Evolutionary conservation across 164 flowering plant species (phyloP).

Genomic region (Annona squamosa): DNA sequence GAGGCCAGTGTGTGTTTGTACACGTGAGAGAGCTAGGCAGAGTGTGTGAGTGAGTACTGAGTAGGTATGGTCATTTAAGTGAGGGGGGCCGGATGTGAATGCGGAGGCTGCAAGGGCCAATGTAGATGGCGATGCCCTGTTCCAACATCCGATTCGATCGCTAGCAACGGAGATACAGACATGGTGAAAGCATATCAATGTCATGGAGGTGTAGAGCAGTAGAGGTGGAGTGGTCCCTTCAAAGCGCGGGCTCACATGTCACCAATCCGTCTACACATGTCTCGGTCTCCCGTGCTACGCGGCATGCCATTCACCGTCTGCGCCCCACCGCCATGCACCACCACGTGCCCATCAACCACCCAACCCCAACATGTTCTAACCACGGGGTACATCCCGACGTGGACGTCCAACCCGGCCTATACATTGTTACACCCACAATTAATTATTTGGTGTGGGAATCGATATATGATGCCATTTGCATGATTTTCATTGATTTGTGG

Average conservation of each 20-base stretch:
- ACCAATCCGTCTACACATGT: conserved; percentile 23
- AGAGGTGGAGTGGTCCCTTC: conserved; percentile 18
- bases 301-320: neutral
- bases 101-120: conserved; percentile 9
- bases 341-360: neutral
- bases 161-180: conserved; percentile 6
- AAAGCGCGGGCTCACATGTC: conserved; percentile 31
- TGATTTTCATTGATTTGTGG: too few species aligned
- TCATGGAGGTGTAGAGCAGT: conserved; percentile 15
- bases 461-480: too few species aligned
- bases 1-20: neutral
- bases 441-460: too few species aligned
- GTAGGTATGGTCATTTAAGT: conserved; percentile 6
- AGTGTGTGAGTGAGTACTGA: neutral
- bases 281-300: conserved; percentile 11
- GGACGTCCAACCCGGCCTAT: neutral
- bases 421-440: too few species aligned
- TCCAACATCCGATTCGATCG: too few species aligned
- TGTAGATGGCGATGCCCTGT: conserved; percentile 7
- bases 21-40: neutral
- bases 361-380: neutral
- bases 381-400: neutral
- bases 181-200: conserved; percentile 19
- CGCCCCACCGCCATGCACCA: neutral
- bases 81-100: conserved; percentile 1